Evolutionary conservation across 1,284 basidiomycete genomes (phyloP), one percentile per base, ranked within the genome.

Genomic region (Ceratorhiza oryzae-sativae): DNA sequence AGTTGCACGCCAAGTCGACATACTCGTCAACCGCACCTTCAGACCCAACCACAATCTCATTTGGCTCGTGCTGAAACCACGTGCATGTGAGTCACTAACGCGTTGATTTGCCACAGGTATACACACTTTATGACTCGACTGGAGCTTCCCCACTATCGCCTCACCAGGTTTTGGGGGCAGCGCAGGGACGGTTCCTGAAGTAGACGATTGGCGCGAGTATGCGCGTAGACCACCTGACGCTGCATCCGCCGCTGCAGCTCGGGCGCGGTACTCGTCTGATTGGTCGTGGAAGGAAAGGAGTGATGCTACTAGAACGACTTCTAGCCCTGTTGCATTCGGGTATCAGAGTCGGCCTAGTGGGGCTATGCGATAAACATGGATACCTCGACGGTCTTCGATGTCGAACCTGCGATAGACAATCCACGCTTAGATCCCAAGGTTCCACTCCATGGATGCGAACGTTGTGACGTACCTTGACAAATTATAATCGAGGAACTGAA

Each of bases 401-500:
- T 94, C 91, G 76, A 94, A 93, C 53, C 91, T 92, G 72, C n/a
- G 32, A 12, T 1, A 53, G 23, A 20, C 45, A 45, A 49, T 59
- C 49, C 67, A 63, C 23, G 34, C 34, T 71, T 12, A 32, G 41
- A 39, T 62, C 45, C n/a, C 34, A 68, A 42, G 32, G 65, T 46
- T 60, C 42, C 32, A 67, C 48, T 30, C 67, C 45, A n/a, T 59
- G 34, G 15, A 12, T n/a, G 18, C 46, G 49, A 56, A 74, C 75
- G 30, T 45, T 9, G 18, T 25, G 18, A 18, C 82, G 59, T 75
- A 88, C 87, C 91, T 82, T 75, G 92, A 86, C 34, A 93, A 82
- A 77, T 94, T 94, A 77, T 94, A 94, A 79, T 94, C 91, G 18
- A 94, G 82, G n/a, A 94, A 86, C 77, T 93, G 91, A n/a, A 94